Evolutionary conservation across 345 rosid genomes (phyloP).

Genomic region (Eucalyptus polyanthemos): DNA sequence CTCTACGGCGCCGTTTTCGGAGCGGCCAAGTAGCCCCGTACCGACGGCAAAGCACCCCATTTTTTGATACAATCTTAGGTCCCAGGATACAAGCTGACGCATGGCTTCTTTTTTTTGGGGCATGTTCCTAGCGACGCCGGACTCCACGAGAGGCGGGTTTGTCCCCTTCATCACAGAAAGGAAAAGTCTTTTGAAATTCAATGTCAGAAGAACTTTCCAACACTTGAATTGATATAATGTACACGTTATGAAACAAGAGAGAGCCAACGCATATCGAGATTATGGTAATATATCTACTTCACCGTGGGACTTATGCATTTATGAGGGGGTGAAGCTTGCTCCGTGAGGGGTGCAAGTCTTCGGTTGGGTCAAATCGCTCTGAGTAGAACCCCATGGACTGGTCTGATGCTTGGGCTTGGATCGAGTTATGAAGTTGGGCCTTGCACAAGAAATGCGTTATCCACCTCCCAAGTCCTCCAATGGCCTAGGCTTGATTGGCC

Average conservation of each 20-base stretch:
- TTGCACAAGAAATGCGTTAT: background rate
- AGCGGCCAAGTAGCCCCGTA: background rate
- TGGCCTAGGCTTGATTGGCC: background rate
- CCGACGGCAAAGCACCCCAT: background rate
- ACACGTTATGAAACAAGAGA: rapidly evolving
- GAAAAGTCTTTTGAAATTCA: background rate
- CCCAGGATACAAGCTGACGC: background rate
- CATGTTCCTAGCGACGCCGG: background rate
- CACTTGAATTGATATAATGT: background rate
- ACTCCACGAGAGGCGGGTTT: background rate
- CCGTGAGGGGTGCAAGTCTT: background rate
- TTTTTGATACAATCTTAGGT: background rate
- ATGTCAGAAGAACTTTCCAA: rapidly evolving
- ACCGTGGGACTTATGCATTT: background rate
- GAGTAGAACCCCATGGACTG: background rate
- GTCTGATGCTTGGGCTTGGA: background rate
- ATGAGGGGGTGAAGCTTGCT: background rate
- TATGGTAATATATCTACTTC: background rate
- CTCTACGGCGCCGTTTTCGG: background rate
- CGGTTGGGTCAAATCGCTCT: background rate
- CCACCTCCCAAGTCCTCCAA: background rate
- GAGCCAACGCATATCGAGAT: background rate
- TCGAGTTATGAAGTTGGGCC: background rate
- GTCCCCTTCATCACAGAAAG: rapidly evolving
- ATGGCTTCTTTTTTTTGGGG: background rate